phyloP scores from a whole-genome alignment of 2,329 filamentous ascomycete species.

The Colletotrichum sp. region DNA sequence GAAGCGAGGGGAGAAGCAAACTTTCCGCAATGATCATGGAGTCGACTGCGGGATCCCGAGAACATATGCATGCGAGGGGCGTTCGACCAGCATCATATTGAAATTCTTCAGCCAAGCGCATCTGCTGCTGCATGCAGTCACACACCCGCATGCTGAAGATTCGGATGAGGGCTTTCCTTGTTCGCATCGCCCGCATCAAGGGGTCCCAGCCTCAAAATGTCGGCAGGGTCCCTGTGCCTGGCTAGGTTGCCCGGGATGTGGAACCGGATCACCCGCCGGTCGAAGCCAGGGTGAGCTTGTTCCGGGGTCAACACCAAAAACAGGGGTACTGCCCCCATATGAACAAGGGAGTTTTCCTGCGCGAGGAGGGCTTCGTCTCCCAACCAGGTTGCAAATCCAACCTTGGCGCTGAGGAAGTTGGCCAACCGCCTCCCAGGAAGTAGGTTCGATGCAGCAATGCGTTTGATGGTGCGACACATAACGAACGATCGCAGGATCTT shows the following conservation, averaged over 20 bases:
- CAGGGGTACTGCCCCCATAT: neutral
- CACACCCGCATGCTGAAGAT: neutral
- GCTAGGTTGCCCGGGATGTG: neutral
- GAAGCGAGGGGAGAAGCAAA: neutral
- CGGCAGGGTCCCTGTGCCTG: neutral
- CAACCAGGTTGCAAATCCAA: neutral
- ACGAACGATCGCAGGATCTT: neutral
- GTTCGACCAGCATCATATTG: neutral
- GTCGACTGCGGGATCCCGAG: neutral
- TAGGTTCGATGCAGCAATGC: neutral
- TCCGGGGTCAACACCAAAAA: neutral
- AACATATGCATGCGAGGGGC: neutral
- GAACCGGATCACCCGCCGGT: neutral
- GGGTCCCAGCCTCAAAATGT: neutral
- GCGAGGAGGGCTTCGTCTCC: neutral
- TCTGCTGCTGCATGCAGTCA: neutral
- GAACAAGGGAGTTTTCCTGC: neutral
- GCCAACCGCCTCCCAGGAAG: neutral
- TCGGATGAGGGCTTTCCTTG: neutral
- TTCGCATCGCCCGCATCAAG: neutral
- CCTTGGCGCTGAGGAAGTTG: neutral
- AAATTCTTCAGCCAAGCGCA: neutral
- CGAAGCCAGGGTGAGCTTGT: neutral
- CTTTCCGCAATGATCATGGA: neutral
- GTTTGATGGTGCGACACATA: neutral